Conservation (phyloP, 768 basidiomycete species). For the Lepiota brunneoincarnata region DNA sequence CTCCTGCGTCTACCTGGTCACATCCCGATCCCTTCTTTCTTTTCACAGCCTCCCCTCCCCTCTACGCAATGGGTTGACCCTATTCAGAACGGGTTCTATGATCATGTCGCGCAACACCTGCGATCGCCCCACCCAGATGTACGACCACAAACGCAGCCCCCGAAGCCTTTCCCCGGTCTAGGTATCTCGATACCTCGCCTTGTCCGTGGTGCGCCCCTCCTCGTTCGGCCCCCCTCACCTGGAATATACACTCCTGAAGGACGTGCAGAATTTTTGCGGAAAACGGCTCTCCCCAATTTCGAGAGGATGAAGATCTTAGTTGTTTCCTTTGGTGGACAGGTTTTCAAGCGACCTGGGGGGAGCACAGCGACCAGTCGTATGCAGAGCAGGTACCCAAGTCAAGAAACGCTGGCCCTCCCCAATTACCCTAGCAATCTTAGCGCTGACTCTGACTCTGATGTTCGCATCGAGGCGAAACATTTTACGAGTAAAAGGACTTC, state of each 20-base stretch:
- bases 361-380: constrained; percentile 34
- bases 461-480: not conserved
- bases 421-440: not conserved
- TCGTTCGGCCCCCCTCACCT: constrained; percentile 56
- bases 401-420: constrained; percentile 14
- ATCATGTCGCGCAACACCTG: constrained; percentile 43
- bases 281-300: constrained; percentile 64
- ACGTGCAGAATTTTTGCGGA: constrained; percentile 49
- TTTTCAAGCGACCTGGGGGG: constrained; percentile 54
- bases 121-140: constrained; percentile 44
- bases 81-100: constrained; percentile 39
- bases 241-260: constrained; percentile 50
- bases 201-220: constrained; percentile 57
- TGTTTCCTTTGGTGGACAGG: constrained; percentile 80
- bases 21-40: constrained; percentile 78
- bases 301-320: constrained; percentile 54
- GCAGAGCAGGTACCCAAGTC: constrained; percentile 26
- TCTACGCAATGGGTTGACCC: constrained; percentile 63
- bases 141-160: constrained; percentile 41
- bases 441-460: not conserved
- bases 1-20: constrained; percentile 68
- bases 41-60: constrained; percentile 49
- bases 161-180: constrained; percentile 35
- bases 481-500: not conserved
- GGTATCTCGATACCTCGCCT: constrained; percentile 26